Base-by-base conservation (phyloP, 495 filamentous ascomycete genomes). In the Hyaloscypha bicolor region DNA sequence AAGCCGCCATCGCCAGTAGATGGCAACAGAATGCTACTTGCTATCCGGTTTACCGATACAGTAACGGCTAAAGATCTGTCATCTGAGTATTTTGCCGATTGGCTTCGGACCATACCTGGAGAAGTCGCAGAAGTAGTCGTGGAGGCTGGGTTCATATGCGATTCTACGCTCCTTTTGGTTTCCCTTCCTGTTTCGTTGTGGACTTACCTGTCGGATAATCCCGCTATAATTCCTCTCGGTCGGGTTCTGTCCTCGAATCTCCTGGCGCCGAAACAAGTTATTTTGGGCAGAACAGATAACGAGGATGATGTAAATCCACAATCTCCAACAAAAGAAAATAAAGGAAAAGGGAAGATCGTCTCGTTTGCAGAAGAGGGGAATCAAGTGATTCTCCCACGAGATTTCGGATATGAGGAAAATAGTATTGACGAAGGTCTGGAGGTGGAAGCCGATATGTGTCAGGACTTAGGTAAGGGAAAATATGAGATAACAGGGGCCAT, bases 161-260 rank as follows among this genome's bases (percentile, higher is more conserved):
- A 25, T 22, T 62, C 59, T 5, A 62, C 59, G 8, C 29, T 62
- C 9, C 4, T 62, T 6, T 16, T 62, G 5, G 61, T 63, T 22
- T 63, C 61, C 11, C 29, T 63, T 4, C 61, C 61, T 19, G 6
- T 63, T 9, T 33, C 29, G 21, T 12, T 59, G 6, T 59, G 25
- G 22, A 9, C 25, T 4, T 59, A 59, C 30, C 56, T 59, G 30
- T 22, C 56, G 14, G 11, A 59, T 29, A 6, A 59, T 22, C 56
- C 56, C 9, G 56, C 56, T 5, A 22, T 59, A 9, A 59, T 59
- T 59, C 30, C 56, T 30, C 56, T 59, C 6, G 56, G 56, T 4
- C 56, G 22, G 11, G 33, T 59, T 21, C 30, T 9, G 11, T 59
- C 56, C 9, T 30, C 71, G 87, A 96, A 76, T 85, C 9, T 11